A percentile compares a stretch with the other conserved stretches of the same genome.
Evolutionary conservation across 1,284 basidiomycete species (phyloP).

Genomic region (Inonotus hispidus): DNA sequence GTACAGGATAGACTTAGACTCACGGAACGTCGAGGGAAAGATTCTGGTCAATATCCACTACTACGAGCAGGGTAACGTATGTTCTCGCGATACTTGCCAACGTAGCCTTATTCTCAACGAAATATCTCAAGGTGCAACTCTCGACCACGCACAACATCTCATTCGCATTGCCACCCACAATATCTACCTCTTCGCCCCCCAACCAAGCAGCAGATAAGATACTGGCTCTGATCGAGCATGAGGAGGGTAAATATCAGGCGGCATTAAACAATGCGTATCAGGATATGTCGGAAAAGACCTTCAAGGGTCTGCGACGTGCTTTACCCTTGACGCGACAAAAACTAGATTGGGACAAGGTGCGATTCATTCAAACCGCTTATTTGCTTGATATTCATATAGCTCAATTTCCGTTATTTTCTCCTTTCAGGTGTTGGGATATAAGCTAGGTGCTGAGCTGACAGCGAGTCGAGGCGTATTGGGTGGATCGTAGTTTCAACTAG

Average conservation of each 20-base stretch:
- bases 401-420: not conserved
- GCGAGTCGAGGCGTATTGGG: slow-evolving; percentile 63
- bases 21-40: slow-evolving; percentile 53
- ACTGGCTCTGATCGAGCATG: slow-evolving; percentile 73
- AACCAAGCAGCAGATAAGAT: slow-evolving; percentile 62
- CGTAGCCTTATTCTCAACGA: not conserved
- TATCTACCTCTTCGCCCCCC: slow-evolving; percentile 44
- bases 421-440: slow-evolving; percentile 74
- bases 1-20: slow-evolving; percentile 55
- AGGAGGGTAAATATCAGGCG: slow-evolving; percentile 73
- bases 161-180: slow-evolving; percentile 56
- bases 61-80: slow-evolving; percentile 92
- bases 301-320: slow-evolving; percentile 83
- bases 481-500: slow-evolving; percentile 14
- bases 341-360: slow-evolving; percentile 90
- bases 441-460: slow-evolving; percentile 78
- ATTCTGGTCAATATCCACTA: slow-evolving; percentile 88
- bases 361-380: not conserved
- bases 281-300: slow-evolving; percentile 86
- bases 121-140: slow-evolving; percentile 72
- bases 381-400: not conserved
- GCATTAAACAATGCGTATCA: slow-evolving; percentile 77
- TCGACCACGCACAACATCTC: slow-evolving; percentile 66
- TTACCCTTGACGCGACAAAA: slow-evolving; percentile 90
- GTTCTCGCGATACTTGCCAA: slow-evolving; percentile 21